phyloP scores from a whole-genome alignment of 768 basidiomycete genomes.

The Lentinula aciculospora region DNA sequence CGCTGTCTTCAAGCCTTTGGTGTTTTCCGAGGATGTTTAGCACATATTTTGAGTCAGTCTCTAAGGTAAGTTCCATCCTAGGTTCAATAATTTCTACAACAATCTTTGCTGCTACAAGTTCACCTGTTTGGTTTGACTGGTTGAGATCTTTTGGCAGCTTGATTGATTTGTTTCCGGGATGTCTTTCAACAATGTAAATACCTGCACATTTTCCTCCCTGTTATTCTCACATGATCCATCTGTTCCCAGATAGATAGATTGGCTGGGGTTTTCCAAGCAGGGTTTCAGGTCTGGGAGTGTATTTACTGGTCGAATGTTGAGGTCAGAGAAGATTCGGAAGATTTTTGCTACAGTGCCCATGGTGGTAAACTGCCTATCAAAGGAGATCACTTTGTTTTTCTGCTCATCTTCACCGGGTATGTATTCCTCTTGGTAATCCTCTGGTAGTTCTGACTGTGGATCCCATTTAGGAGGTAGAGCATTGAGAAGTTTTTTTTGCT shows the following conservation, averaged over 20 bases:
- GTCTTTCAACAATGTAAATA: conserved; percentile 1
- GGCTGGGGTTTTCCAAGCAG: not conserved
- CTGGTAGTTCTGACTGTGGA: conserved; percentile 1
- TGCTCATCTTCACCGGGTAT: not conserved
- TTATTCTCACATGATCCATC: conserved; percentile 15
- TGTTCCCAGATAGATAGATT: conserved; percentile 4
- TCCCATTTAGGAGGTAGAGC: conserved; percentile 1
- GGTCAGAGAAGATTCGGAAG: conserved; percentile 7
- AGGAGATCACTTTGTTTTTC: not conserved
- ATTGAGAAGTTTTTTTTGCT: not conserved
- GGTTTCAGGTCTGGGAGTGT: not conserved
- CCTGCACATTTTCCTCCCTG: conserved; percentile 11
- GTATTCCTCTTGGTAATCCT: not conserved
- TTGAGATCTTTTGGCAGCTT: not conserved
- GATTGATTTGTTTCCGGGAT: not conserved
- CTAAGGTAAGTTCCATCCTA: not conserved
- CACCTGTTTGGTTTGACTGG: conserved; percentile 12
- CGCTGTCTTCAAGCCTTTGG: not conserved
- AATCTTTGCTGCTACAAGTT: conserved; percentile 9
- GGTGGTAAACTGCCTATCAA: not conserved
- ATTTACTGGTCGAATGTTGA: not conserved
- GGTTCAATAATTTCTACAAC: not conserved
- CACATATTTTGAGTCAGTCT: conserved; percentile 12
- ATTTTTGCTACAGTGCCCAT: not conserved
- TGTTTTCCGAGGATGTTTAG: not conserved